Base-by-base conservation (phyloP, 345 rosid species). In the Firmiana major region DNA sequence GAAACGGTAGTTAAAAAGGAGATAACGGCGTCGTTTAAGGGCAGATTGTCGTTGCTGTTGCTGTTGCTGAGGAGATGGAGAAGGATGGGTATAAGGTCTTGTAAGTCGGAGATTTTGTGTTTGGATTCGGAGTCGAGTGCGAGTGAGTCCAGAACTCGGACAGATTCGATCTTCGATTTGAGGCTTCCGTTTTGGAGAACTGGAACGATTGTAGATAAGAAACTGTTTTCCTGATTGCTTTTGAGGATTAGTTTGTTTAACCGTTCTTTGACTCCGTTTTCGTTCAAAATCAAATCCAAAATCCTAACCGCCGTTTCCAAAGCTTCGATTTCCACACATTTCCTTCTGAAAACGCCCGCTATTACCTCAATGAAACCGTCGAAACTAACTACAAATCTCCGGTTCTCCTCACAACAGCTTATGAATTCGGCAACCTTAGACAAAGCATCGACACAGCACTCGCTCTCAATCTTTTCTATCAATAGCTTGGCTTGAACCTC, bases 1-100 rank as follows among this genome's bases (percentile, higher is more conserved):
- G 98, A 83, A 36, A 93, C 82, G 28, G 86, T 71, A 71, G 85
- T 81, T 4, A 95, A 36, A 69, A 89, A 83, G 1, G 92, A 88
- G 24, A 89, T 70, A 74, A 80, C 78, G 13, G 92, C 80, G 55
- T 91, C 96, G 48, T 83, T 82, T 69, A 94, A 17, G n/a, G n/a
- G n/a, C n/a, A 31, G 63, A 19, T 4, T 78, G 80, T n/a, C n/a
- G n/a, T n/a, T n/a, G 78, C 89, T 88, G 12, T 81, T 90, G 6
- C 64, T 51, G 19, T 65, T 24, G 24, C 86, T 53, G n/a, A 73
- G 65, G 48, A 36, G 51, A 46, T 21, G 63, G n/a, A 73, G 19
- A 4, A 34, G 36, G 49, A 22, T 2, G 11, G 21, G 16, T 15
- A 48, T 13, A 26, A 73, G 65, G 28, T 73, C 40, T 28, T 38